Evolutionary conservation across 768 basidiomycete species (phyloP).

Genomic region (Crepidotus variabilis): DNA sequence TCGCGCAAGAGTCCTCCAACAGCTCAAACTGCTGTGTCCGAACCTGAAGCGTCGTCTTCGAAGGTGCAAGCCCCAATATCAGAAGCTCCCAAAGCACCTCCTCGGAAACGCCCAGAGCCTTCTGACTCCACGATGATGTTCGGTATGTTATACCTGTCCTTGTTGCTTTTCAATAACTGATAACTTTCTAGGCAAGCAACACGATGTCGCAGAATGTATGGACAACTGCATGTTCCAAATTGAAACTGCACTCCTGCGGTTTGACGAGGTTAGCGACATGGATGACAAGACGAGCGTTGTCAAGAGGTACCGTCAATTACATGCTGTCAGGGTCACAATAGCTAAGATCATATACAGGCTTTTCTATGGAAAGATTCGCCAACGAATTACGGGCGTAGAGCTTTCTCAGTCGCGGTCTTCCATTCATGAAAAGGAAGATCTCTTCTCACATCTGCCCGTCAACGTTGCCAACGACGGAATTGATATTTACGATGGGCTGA

Average conservation of each 20-base stretch:
- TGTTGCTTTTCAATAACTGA: constrained; percentile 7
- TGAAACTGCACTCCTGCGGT: constrained; percentile 84
- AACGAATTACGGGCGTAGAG: constrained; percentile 39
- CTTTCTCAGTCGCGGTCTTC: constrained; percentile 43
- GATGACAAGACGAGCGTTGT: constrained; percentile 73
- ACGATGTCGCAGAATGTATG: constrained; percentile 98
- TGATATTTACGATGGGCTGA: constrained; percentile 92
- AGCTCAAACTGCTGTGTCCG: constrained; percentile 10
- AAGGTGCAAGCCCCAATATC: constrained; percentile 10
- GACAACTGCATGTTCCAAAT: constrained; percentile 99
- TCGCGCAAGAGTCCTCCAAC: constrained; percentile 28
- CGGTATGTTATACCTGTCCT: constrained; percentile 41
- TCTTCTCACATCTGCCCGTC: constrained; percentile 92
- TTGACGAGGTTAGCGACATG: constrained; percentile 48
- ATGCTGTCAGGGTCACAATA: neutral
- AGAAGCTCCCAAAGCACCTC: constrained; percentile 38
- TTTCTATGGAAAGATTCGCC: constrained; percentile 87
- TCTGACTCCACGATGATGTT: constrained; percentile 89
- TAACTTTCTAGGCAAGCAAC: constrained; percentile 73
- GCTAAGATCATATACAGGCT: constrained; percentile 27
- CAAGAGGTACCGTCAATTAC: constrained; percentile 53
- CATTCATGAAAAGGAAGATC: constrained; percentile 82
- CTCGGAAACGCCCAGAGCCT: constrained; percentile 48
- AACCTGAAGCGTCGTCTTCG: constrained; percentile 31
- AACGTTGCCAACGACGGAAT: constrained; percentile 87